Evolutionary conservation across 768 basidiomycete genomes (phyloP).

Genomic region (Stropharia rugosoannulata): DNA sequence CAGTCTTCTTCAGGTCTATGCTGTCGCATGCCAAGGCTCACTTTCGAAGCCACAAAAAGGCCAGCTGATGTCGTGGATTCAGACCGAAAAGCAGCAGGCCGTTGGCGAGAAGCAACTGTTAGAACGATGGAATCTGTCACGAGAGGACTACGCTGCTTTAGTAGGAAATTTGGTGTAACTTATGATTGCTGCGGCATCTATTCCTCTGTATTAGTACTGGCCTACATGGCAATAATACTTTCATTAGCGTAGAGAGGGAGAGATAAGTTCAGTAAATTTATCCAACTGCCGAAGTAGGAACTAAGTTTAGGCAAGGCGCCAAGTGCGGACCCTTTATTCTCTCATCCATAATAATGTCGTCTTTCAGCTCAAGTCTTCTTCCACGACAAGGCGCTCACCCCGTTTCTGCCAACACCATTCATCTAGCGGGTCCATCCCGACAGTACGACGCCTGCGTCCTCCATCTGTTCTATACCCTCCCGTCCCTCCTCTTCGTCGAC

Average conservation of each 20-base stretch:
- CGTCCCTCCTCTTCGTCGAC: conserved; percentile 45
- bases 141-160: conserved; percentile 23
- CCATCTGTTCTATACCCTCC: conserved; percentile 38
- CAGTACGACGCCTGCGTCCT: conserved; percentile 30
- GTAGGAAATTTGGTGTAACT: conserved; percentile 15
- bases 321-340: not conserved
- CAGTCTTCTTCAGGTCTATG: conserved; percentile 56
- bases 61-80: conserved; percentile 28
- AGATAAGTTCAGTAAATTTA: too few species aligned
- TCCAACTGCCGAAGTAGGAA: too few species aligned
- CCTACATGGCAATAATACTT: not conserved
- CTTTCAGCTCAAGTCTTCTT: conserved; percentile 26
- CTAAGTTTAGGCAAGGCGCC: too few species aligned
- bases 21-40: conserved; percentile 35
- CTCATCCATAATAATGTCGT: conserved; percentile 20
- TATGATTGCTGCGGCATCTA: not conserved
- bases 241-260: too few species aligned
- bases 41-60: conserved; percentile 26
- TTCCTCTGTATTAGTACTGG: not conserved
- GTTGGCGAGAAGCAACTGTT: conserved; percentile 17
- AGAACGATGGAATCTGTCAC: conserved; percentile 28
- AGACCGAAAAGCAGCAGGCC: conserved; percentile 18
- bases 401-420: conserved; percentile 27
- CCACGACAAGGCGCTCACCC: conserved; percentile 40
- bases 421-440: conserved; percentile 9